A percentile compares a stretch with the other conserved stretches of the same genome.
Evolutionary conservation across 768 basidiomycete species (phyloP).

Genomic region (Wakefieldia striispora): DNA sequence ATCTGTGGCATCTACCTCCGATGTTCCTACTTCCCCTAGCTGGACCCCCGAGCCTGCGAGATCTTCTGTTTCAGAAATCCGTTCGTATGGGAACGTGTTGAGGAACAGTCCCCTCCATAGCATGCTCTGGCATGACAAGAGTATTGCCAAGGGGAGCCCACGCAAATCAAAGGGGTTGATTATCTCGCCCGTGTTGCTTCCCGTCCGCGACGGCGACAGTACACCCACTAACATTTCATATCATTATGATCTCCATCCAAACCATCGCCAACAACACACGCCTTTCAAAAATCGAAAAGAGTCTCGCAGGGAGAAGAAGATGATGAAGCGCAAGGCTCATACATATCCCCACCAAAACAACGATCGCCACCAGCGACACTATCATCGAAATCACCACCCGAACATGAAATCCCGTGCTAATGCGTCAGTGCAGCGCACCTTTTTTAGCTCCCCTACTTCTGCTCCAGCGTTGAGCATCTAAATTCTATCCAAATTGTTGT

Average conservation of each 20-base stretch:
- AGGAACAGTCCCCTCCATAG: conserved; percentile 55
- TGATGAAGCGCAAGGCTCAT: conserved; percentile 58
- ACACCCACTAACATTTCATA: conserved; percentile 46
- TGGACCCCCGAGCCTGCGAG: conserved; percentile 29
- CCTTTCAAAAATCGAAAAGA: conserved; percentile 61
- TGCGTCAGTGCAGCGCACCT: conserved; percentile 51
- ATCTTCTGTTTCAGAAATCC: conserved; percentile 16
- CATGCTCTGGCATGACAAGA: conserved; percentile 49
- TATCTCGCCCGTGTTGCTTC: conserved; percentile 52
- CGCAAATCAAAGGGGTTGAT: conserved; percentile 34
- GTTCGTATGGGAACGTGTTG: conserved; percentile 41
- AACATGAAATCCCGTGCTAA: conserved; percentile 61
- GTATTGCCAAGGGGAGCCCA: conserved; percentile 16
- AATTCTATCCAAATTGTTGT: conserved; percentile 17
- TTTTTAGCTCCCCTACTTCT: conserved; percentile 35
- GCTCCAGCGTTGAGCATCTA: conserved; percentile 29
- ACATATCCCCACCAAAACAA: conserved; percentile 36
- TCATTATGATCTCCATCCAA: conserved; percentile 34
- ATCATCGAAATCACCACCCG: conserved; percentile 58
- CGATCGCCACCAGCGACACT: conserved; percentile 48
- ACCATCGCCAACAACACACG: conserved; percentile 35
- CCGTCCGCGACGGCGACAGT: conserved; percentile 53
- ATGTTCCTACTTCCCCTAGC: conserved; percentile 28
- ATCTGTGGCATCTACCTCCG: conserved; percentile 22
- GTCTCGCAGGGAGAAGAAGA: conserved; percentile 63